Base-by-base conservation (phyloP, 2,329 filamentous ascomycete species). In the Colletotrichum acutatum region DNA sequence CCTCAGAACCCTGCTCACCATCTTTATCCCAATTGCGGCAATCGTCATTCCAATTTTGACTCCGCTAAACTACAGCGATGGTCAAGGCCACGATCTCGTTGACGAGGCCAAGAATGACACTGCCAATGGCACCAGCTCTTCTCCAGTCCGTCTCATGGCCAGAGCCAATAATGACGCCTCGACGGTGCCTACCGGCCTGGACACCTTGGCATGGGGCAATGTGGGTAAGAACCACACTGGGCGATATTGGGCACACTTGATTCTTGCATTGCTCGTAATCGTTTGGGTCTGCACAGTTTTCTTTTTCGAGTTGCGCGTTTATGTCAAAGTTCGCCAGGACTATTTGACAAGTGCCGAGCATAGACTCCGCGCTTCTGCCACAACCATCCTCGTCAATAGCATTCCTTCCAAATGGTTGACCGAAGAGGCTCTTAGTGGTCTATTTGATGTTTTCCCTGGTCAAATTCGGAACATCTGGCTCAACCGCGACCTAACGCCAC, bases 381-480 rank as follows among this genome's bases (percentile, higher is more conserved):
- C 96, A 6, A 99, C 97, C 0, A 96, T 99, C 59, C 88, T 99
- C 6, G 95, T 99, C 65, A 97, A 93, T 75, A 93, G 93, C 12
- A 98, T 99, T 64, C 97, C 97, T 1, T 86, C 89, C 53, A 97
- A 97, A 79, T 99, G 97, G 97, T 90, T 97, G 8, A 95, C 90
- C 2, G 90, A 94, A 61, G 92, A 97, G 57, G 94, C 94, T 0
- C 87, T 99, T 5, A 89, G 91, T 71, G 93, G 93, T 0, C 86
- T 99, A 0, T 99, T 97, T 78, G 97, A 99, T 80, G 95, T 98
- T 1, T 98, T 98, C 77, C 97, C 97, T 0, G 97, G 97, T 24
- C 97, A 97, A 34, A 93, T 99, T 79, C 91, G 94, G 72, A 98
- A 98, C 77, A 94, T 99, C 59, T 99, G 96, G 95, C 92, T 99